Conservation (phyloP, 768 basidiomycete genomes). For the Suillus cothurnatus region DNA sequence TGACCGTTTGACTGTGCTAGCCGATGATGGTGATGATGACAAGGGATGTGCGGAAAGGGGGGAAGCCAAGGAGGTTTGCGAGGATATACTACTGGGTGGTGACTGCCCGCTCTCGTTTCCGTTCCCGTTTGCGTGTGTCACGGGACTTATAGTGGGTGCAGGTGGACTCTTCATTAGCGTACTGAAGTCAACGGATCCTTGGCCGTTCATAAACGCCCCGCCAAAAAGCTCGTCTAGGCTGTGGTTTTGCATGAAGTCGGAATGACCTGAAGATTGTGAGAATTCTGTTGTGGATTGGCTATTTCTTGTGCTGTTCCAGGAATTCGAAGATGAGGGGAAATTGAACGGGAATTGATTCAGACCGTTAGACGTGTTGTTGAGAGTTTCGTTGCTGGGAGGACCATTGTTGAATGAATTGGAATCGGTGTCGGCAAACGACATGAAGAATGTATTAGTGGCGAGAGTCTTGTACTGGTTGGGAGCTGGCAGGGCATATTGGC, state of each 20-base stretch:
- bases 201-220: constrained; percentile 36
- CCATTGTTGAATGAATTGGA: constrained; percentile 31
- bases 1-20: constrained; percentile 26
- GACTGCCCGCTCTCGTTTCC: constrained; percentile 19
- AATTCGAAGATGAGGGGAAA: constrained; percentile 39
- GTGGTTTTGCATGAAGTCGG: constrained; percentile 29
- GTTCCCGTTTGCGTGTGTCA: constrained; percentile 44
- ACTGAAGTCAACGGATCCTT: constrained; percentile 36
- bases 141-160: constrained; percentile 47
- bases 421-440: constrained; percentile 73
- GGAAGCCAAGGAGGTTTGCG: constrained; percentile 12
- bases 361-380: constrained; percentile 18
- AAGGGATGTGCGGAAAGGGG: constrained; percentile 21
- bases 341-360: constrained; percentile 48
- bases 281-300: constrained; percentile 30
- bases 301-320: constrained; percentile 27
- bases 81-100: constrained; percentile 20
- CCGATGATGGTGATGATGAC: constrained; percentile 26
- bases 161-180: constrained; percentile 35
- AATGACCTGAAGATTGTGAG: constrained; percentile 19
- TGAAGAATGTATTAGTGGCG: constrained; percentile 82
- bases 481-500: constrained; percentile 46
- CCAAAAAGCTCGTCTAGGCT: constrained; percentile 51
- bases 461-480: constrained; percentile 72
- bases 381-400: constrained; percentile 10